Conservation (phyloP, 192 early-diverging fungal species). For the Coemansia sp. region DNA sequence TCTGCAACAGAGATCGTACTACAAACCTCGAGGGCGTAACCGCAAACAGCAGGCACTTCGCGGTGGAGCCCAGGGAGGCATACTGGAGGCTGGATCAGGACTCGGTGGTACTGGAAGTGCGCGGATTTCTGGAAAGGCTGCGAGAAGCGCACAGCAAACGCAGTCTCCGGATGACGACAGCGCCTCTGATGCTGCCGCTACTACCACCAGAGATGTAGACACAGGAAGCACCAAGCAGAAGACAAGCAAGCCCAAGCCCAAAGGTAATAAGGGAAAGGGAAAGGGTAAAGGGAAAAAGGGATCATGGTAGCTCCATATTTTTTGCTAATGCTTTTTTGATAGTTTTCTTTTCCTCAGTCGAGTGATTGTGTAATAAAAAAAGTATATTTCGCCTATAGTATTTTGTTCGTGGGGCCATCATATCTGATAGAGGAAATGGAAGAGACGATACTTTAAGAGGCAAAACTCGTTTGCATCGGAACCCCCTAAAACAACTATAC, state of each 20-base stretch:
- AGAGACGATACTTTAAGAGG: not conserved
- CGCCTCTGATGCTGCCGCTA: not conserved
- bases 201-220: not conserved
- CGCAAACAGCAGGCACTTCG: constrained; percentile 25
- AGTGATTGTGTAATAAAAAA: too few species aligned
- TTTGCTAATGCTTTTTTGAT: not conserved
- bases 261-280: constrained; percentile 31
- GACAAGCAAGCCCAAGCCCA: constrained; percentile 18
- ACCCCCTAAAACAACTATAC: not conserved
- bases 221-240: constrained; percentile 17
- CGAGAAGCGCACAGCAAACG: not conserved
- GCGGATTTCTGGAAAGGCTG: constrained; percentile 30
- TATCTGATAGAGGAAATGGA: not conserved
- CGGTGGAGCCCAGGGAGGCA: constrained; percentile 46
- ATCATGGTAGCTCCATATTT: constrained; percentile 10
- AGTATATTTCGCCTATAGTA: too few species aligned
- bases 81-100: constrained; percentile 35
- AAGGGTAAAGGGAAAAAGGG: constrained; percentile 33
- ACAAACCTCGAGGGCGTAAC: constrained; percentile 38
- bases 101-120: constrained; percentile 53
- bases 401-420: too few species aligned
- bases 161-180: not conserved
- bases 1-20: constrained; percentile 51
- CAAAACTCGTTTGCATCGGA: not conserved
- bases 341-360: too few species aligned